Percentiles rank a stretch among this genome's conserved stretches.
Conservation (phyloP, 495 filamentous ascomycete genomes). For the Neurospora tetraspora region DNA sequence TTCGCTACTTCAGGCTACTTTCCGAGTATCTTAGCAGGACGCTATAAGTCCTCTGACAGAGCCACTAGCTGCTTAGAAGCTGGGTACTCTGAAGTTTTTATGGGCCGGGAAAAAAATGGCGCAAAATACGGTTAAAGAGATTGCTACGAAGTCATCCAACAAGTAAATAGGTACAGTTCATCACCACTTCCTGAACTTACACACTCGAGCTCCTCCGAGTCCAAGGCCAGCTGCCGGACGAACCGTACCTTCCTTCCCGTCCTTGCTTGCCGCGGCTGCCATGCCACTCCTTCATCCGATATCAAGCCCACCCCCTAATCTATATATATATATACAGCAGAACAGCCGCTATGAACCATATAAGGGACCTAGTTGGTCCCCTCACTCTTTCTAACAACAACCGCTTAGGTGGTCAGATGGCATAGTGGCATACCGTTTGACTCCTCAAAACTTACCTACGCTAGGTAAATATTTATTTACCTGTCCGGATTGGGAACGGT, state of each 20-base stretch:
- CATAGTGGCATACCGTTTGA: background rate
- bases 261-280: background rate
- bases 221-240: background rate
- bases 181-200: background rate
- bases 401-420: background rate
- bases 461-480: background rate
- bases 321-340: too few species aligned
- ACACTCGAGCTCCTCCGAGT: background rate
- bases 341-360: too few species aligned
- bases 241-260: background rate
- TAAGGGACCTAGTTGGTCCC: background rate
- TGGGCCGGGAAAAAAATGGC: too few species aligned
- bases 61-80: too few species aligned
- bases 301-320: background rate
- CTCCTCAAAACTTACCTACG: background rate
- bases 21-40: too few species aligned
- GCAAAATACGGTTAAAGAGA: too few species aligned
- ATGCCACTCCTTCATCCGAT: background rate
- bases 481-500: background rate
- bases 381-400: background rate
- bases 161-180: background rate
- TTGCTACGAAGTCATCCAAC: background rate
- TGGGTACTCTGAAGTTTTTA: too few species aligned
- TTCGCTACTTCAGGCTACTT: too few species aligned
- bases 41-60: too few species aligned